Conservation (phyloP, 768 basidiomycete genomes). For the Exidia glandulosa region DNA sequence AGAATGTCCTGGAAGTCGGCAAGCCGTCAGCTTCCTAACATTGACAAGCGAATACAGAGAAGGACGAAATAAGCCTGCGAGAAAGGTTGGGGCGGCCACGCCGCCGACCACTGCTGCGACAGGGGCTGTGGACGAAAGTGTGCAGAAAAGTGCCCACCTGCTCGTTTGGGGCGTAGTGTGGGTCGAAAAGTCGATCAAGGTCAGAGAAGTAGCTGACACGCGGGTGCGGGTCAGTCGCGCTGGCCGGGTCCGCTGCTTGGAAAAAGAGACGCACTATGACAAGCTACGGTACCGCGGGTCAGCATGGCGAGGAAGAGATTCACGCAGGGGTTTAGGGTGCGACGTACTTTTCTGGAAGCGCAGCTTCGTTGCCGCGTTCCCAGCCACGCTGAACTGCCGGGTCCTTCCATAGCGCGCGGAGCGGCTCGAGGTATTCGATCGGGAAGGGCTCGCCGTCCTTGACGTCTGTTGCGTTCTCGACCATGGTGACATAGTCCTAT, state of each 20-base stretch:
- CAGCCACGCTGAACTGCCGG: slow-evolving; percentile 64
- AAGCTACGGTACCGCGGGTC: slow-evolving; percentile 29
- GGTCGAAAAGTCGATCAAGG: slow-evolving; percentile 69
- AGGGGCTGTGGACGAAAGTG: background rate
- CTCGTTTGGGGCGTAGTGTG: slow-evolving; percentile 60
- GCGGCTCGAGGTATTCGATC: slow-evolving; percentile 46
- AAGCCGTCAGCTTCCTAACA: background rate
- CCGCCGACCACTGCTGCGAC: background rate
- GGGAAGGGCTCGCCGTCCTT: slow-evolving; percentile 78
- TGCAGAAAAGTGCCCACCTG: slow-evolving; percentile 24
- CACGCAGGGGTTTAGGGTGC: background rate
- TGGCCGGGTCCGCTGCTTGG: background rate
- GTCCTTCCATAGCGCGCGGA: slow-evolving; percentile 70
- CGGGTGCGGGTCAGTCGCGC: background rate
- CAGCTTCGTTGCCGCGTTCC: slow-evolving; percentile 78
- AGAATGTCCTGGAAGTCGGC: slow-evolving; percentile 52
- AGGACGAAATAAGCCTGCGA: too few species aligned
- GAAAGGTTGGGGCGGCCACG: too few species aligned
- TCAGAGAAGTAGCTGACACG: slow-evolving; percentile 60
- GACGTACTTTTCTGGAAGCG: slow-evolving; percentile 78
- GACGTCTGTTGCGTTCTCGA: slow-evolving; percentile 62
- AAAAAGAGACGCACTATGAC: slow-evolving; percentile 27
- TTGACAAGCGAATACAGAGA: background rate
- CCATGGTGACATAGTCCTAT: slow-evolving; percentile 40
- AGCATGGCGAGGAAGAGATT: background rate